Evolutionary conservation across 1,284 basidiomycete genomes (phyloP), one percentile per base, ranked within the genome.

Genomic region (Cryptococcus floricola): DNA sequence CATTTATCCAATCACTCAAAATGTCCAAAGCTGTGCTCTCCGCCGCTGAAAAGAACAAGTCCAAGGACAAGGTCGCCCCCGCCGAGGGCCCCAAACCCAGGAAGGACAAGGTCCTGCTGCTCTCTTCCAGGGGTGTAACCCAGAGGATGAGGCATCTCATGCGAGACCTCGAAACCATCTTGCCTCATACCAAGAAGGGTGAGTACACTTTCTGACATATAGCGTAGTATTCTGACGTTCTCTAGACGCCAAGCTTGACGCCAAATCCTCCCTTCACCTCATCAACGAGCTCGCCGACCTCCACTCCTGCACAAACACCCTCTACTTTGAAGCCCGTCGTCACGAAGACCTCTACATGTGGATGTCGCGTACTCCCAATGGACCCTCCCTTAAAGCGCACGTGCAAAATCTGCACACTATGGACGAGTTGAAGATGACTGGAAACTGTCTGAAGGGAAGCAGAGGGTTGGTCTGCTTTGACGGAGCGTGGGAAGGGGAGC

Each of bases 351-450:
- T 99, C 48, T 99, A 98, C 73, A 79, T 98, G 63, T 99, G 96
- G 96, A 88, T 93, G 18, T 86, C 89, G 23, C 95, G 98, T 76
- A 91, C 93, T 43, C 96, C 96, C 19, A 99, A 99, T 72, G 96
- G 96, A 2, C 96, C 96, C 7, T 92, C 88, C 66, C 87, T 95
- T 74, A 98, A 98, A 77, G 84, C 98, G 81, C 95, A 98, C 71
- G 92, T 98, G 19, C 93, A 98, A 77, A 99, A 98, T 76, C 83
- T 97, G 56, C 96, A 99, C 77, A 99, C 96, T 42, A 98, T 98
- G 96, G 96, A 98, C 79, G 96, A 99, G 77, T 82, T 99, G 67
- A 98, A 98, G 80, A 91, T 98, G 94, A 97, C 94, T 4, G 96
- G 96, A 25, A 98, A 99, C 77, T 98, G 96, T 76, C 79, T 99